A percentile compares a stretch with the other conserved stretches of the same genome.
These are phyloP conservation scores for Prunus campanulata DNA, from an alignment of 306 rosid species.

Conservation along the genomic window DNA sequence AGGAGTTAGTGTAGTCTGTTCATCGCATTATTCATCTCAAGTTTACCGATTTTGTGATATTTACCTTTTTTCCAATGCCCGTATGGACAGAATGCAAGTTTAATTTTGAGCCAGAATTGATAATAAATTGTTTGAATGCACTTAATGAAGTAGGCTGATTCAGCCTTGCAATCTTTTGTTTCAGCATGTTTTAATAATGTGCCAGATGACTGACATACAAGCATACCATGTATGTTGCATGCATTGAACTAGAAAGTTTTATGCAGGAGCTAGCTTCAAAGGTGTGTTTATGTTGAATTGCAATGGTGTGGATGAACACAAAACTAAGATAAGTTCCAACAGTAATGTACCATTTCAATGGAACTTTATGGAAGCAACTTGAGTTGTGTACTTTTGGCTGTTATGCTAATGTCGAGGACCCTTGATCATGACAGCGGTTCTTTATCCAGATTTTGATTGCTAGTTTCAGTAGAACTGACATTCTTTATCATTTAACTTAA, in stretches of 20 bases:
- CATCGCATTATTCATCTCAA: neutral
- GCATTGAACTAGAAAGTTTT: neutral
- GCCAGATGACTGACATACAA: neutral
- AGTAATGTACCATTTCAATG: too few relatives aligned
- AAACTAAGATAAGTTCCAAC: too few relatives aligned
- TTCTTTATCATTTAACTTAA: too few relatives aligned
- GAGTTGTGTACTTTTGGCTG: too few relatives aligned
- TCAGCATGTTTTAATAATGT: neutral
- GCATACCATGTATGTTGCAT: neutral
- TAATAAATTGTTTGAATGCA: neutral
- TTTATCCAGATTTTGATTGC: too few relatives aligned
- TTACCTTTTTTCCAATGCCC: slow-evolving; percentile 6
- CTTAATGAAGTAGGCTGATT: neutral
- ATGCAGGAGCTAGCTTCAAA: too few relatives aligned
- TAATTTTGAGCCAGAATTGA: neutral
- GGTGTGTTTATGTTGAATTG: too few relatives aligned
- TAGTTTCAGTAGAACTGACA: too few relatives aligned
- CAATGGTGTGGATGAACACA: too few relatives aligned
- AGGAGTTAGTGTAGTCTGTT: slow-evolving; percentile 13
- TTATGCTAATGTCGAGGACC: too few relatives aligned
- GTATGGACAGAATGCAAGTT: slow-evolving; percentile 1
- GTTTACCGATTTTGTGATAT: neutral
- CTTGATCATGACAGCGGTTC: too few relatives aligned
- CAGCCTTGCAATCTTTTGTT: neutral
- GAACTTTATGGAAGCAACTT: too few relatives aligned